Conservation (phyloP, 1,284 basidiomycete genomes). For the Moniliophthora roreri region DNA sequence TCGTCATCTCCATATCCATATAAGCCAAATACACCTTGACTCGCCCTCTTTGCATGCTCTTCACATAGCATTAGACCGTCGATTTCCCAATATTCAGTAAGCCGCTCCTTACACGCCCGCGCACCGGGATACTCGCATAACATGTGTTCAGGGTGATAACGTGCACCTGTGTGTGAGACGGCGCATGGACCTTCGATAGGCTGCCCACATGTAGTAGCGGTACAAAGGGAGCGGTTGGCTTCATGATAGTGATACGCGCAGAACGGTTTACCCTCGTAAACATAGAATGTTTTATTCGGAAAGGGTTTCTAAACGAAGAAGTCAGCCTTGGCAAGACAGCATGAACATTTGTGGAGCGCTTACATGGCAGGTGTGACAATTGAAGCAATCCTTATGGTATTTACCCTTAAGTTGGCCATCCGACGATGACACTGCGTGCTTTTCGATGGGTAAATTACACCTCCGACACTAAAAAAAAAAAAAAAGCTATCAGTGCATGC, state of each 20-base stretch:
- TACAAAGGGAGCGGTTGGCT: slow-evolving; percentile 83
- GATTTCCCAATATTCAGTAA: slow-evolving; percentile 86
- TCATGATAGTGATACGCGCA: slow-evolving; percentile 92
- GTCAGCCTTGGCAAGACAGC: slow-evolving; percentile 8
- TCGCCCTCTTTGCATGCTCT: slow-evolving; percentile 52
- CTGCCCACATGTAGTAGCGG: slow-evolving; percentile 72
- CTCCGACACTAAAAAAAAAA: slow-evolving; percentile 72
- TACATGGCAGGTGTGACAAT: slow-evolving; percentile 79
- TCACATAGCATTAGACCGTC: slow-evolving; percentile 83
- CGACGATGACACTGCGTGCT: slow-evolving; percentile 84
- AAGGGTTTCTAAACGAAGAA: slow-evolving; percentile 67
- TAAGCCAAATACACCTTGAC: slow-evolving; percentile 1
- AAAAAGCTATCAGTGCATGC: slow-evolving; percentile 9
- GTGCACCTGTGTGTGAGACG: slow-evolving; percentile 71
- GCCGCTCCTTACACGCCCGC: slow-evolving; percentile 46
- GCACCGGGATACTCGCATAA: slow-evolving; percentile 61
- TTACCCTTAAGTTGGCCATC: slow-evolving; percentile 93
- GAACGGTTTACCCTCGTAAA: slow-evolving; percentile 82
- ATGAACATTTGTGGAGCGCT: slow-evolving; percentile 25
- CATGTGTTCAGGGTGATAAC: slow-evolving; percentile 86
- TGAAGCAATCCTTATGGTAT: slow-evolving; percentile 88
- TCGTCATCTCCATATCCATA: slow-evolving; percentile 2
- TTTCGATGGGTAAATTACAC: slow-evolving; percentile 83
- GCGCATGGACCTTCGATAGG: slow-evolving; percentile 92
- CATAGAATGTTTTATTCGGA: slow-evolving; percentile 87